Percentiles rank a stretch among this genome's conserved stretches.
phyloP scores from a whole-genome alignment of 2,329 filamentous ascomycete genomes.

The Fusarium incarnatum region DNA sequence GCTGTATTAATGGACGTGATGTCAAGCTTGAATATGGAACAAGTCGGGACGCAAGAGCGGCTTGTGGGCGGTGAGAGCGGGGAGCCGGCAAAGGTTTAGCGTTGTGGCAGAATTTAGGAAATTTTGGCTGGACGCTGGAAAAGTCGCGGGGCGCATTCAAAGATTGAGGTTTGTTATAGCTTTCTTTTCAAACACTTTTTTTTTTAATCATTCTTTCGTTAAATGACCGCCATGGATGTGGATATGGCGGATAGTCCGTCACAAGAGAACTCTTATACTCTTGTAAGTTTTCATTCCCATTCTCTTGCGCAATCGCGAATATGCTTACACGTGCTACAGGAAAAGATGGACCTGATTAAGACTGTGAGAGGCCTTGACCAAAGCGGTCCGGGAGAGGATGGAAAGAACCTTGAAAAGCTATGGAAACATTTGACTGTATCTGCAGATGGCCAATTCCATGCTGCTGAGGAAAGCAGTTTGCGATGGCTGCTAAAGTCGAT shows the following conservation, averaged over 20 bases:
- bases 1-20: conserved; percentile 50
- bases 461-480: conserved; percentile 68
- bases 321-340: conserved; percentile 45
- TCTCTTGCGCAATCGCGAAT: conserved; percentile 1
- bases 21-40: conserved; percentile 51
- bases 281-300: conserved; percentile 30
- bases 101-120: conserved; percentile 60
- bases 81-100: conserved; percentile 41
- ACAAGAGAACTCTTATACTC: not conserved
- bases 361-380: conserved; percentile 68
- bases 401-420: conserved; percentile 61
- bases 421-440: conserved; percentile 62
- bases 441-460: conserved; percentile 59
- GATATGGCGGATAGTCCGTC: conserved; percentile 33
- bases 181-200: conserved; percentile 30
- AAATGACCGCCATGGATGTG: conserved; percentile 36
- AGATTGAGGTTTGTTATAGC: conserved; percentile 26
- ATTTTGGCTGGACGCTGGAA: conserved; percentile 53
- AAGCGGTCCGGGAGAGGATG: conserved; percentile 56
- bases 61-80: conserved; percentile 58
- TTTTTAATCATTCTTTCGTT: conserved; percentile 17
- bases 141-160: conserved; percentile 44
- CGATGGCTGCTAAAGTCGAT: conserved; percentile 73
- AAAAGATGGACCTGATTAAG: conserved; percentile 59
- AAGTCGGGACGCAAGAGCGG: conserved; percentile 53